These are phyloP conservation scores for Leccinellum luteum DNA, from an alignment of 768 basidiomycete species.

Conservation along the genomic window DNA sequence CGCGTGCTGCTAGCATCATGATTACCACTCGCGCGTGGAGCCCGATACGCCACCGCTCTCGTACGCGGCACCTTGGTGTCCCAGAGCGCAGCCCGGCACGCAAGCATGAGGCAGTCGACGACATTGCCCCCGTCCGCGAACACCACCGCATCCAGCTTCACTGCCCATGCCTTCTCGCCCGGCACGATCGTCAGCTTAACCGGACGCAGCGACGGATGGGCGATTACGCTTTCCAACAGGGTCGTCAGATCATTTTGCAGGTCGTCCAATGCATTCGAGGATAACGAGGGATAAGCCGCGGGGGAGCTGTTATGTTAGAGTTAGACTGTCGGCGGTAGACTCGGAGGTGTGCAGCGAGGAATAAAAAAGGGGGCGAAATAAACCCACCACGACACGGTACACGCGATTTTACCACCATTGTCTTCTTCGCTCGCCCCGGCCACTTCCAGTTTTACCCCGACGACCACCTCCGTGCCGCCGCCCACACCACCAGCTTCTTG, in stretches of 20 bases:
- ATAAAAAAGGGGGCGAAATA: background rate
- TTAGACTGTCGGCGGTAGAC: background rate
- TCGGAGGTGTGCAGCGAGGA: background rate
- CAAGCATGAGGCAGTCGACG: slow-evolving; percentile 76
- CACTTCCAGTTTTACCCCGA: slow-evolving; percentile 79
- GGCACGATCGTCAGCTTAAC: slow-evolving; percentile 59
- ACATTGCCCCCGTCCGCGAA: slow-evolving; percentile 74
- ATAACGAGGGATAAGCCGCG: slow-evolving; percentile 71
- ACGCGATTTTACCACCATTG: slow-evolving; percentile 61
- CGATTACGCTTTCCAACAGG: slow-evolving; percentile 60
- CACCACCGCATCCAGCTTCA: slow-evolving; percentile 71
- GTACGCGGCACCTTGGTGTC: slow-evolving; percentile 80
- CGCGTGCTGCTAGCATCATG: slow-evolving; percentile 6
- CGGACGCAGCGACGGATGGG: slow-evolving; percentile 66
- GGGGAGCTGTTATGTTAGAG: slow-evolving; percentile 56
- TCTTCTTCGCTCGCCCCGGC: slow-evolving; percentile 46
- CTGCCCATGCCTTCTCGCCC: slow-evolving; percentile 69
- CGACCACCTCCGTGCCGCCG: slow-evolving; percentile 75
- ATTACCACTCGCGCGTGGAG: slow-evolving; percentile 28
- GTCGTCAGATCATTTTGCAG: slow-evolving; percentile 70
- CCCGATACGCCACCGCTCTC: slow-evolving; percentile 64
- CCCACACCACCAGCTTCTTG: slow-evolving; percentile 75
- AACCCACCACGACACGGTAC: slow-evolving; percentile 75
- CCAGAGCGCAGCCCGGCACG: slow-evolving; percentile 75
- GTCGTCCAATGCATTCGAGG: slow-evolving; percentile 65